A percentile compares a stretch with the other conserved stretches of the same genome.
These are phyloP conservation scores for Pythium chondricola DNA, from an alignment of 352 stramenopile species.

Conservation along the genomic window DNA sequence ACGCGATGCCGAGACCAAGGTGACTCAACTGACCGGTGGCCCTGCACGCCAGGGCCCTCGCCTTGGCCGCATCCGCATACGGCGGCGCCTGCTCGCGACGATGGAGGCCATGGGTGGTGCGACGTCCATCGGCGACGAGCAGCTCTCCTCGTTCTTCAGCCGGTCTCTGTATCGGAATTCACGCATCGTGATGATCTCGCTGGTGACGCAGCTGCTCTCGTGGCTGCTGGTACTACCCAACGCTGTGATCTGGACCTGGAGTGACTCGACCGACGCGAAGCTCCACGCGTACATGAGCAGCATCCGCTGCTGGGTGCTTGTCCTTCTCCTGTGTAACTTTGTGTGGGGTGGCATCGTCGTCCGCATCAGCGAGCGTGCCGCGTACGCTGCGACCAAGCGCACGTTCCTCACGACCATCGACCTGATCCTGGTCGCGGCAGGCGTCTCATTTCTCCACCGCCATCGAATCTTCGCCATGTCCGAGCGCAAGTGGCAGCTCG, in stretches of 20 bases:
- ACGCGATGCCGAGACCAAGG: too few species aligned
- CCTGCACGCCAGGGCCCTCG: neutral
- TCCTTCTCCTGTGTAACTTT: conserved; percentile 12
- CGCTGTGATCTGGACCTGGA: conserved; percentile 19
- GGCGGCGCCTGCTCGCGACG: conserved; percentile 5
- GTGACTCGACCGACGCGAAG: conserved; percentile 10
- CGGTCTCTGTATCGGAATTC: conserved; percentile 17
- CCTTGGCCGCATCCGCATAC: neutral
- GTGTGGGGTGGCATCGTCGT: conserved; percentile 7
- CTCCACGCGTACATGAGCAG: conserved; percentile 18
- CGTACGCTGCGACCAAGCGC: conserved; percentile 13
- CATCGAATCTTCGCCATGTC: conserved; percentile 15
- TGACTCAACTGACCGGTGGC: neutral
- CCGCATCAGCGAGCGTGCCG: conserved; percentile 5
- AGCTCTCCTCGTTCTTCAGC: conserved; percentile 20
- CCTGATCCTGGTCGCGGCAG: conserved; percentile 1
- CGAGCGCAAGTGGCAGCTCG: conserved; percentile 12
- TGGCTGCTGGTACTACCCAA: conserved; percentile 18
- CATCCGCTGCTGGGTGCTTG: conserved; percentile 16
- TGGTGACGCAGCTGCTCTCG: conserved; percentile 13
- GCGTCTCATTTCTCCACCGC: conserved; percentile 8
- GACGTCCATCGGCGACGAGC: conserved; percentile 10
- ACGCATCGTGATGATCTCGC: conserved; percentile 7
- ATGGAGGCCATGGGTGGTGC: conserved; percentile 14
- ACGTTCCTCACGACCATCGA: conserved; percentile 19